These are phyloP conservation scores for Microstegium vimineum DNA, from an alignment of 176 grass and related monocot species.

Conservation along the genomic window DNA sequence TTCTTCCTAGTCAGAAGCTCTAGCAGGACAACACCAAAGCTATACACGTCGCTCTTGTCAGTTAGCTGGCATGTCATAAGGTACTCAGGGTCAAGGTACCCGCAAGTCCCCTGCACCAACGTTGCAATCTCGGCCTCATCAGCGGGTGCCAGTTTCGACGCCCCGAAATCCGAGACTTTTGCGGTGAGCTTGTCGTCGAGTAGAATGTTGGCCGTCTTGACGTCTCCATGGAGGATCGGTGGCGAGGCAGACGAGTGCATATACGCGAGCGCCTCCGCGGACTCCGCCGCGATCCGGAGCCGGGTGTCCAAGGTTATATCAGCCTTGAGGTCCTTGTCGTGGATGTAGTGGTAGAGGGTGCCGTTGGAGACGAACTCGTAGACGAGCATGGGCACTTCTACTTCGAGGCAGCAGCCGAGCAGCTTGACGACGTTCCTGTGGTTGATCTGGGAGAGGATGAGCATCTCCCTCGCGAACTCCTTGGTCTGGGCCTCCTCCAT, in stretches of 20 bases:
- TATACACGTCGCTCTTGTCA: slow-evolving; percentile 65
- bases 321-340: slow-evolving; percentile 17
- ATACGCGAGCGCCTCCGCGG: slow-evolving; percentile 43
- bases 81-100: slow-evolving; percentile 68
- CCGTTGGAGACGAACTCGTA: slow-evolving; percentile 62
- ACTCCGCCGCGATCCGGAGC: slow-evolving; percentile 46
- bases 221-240: slow-evolving; percentile 60
- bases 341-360: slow-evolving; percentile 58
- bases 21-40: slow-evolving; percentile 58
- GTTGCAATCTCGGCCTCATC: slow-evolving; percentile 56
- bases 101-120: slow-evolving; percentile 59
- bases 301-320: neutral
- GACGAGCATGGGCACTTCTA: slow-evolving; percentile 55
- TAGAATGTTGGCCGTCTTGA: slow-evolving; percentile 66
- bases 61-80: slow-evolving; percentile 49
- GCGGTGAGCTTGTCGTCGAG: slow-evolving; percentile 38
- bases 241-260: slow-evolving; percentile 53
- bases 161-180: slow-evolving; percentile 63
- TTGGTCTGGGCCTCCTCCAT: slow-evolving; percentile 31
- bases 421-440: slow-evolving; percentile 62
- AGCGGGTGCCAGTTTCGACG: slow-evolving; percentile 47
- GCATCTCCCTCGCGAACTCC: slow-evolving; percentile 58
- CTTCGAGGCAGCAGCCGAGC: slow-evolving; percentile 66
- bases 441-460: slow-evolving; percentile 64
- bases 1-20: slow-evolving; percentile 70